These are phyloP conservation scores for Mortierella claussenii DNA, from an alignment of 192 early-diverging fungal species.

Conservation along the genomic window DNA sequence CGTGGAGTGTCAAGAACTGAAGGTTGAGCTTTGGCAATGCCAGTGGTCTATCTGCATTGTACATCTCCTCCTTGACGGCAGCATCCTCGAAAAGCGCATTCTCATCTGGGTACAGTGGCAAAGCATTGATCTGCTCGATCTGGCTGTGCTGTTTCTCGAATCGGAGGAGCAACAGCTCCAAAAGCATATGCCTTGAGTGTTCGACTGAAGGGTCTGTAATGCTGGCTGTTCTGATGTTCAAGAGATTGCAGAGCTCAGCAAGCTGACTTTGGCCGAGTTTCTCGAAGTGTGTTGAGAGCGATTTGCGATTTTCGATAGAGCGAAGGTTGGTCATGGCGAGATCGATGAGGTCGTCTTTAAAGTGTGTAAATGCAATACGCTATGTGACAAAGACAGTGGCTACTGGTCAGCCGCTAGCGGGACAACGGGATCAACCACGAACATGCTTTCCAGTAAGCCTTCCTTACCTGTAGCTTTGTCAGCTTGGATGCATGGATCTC, in stretches of 20 bases:
- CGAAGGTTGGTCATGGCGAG: slow-evolving; percentile 80
- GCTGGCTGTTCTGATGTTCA: slow-evolving; percentile 71
- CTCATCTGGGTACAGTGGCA: slow-evolving; percentile 86
- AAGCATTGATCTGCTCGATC: slow-evolving; percentile 73
- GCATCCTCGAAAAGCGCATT: slow-evolving; percentile 76
- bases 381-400: slow-evolving; percentile 5
- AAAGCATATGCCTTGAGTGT: slow-evolving; percentile 62
- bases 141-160: slow-evolving; percentile 74
- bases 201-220: slow-evolving; percentile 31
- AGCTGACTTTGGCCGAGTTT: slow-evolving; percentile 60
- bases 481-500: slow-evolving; percentile 71
- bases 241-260: slow-evolving; percentile 60
- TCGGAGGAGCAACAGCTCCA: slow-evolving; percentile 63
- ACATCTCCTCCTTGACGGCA: slow-evolving; percentile 75
- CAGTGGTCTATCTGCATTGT: slow-evolving; percentile 62
- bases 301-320: slow-evolving; percentile 65
- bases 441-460: no score
- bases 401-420: no score
- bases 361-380: slow-evolving; percentile 77
- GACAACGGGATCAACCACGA: no score
- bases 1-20: slow-evolving; percentile 93
- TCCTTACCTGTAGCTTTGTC: slow-evolving; percentile 71
- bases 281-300: slow-evolving; percentile 65
- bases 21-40: slow-evolving; percentile 91
- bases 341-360: slow-evolving; percentile 72